A percentile compares a stretch with the other conserved stretches of the same genome.
These are phyloP conservation scores for Blastocystis hominis DNA, from an alignment of 352 stramenopile genomes.

Conservation along the genomic window DNA sequence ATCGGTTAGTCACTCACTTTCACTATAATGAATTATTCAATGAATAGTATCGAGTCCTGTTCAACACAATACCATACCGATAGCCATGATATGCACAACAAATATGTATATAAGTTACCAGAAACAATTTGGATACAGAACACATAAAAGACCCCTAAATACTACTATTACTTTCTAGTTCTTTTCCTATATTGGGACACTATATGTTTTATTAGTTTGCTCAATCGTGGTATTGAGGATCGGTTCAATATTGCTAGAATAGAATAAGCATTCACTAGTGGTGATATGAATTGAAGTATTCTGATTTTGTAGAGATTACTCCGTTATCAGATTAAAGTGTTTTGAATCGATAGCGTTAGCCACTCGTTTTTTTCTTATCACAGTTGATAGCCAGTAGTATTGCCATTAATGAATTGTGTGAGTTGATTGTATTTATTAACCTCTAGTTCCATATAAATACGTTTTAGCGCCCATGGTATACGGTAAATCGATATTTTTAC, in stretches of 20 bases:
- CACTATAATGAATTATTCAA: not conserved
- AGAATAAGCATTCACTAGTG: too few species aligned
- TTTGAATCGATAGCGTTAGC: too few species aligned
- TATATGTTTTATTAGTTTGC: not conserved
- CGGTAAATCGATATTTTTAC: not conserved
- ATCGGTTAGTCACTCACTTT: not conserved
- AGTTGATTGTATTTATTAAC: too few species aligned
- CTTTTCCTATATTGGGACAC: not conserved
- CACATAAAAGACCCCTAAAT: not conserved
- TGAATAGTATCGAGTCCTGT: not conserved
- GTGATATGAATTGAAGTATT: too few species aligned
- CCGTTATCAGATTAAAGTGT: too few species aligned
- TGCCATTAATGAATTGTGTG: too few species aligned
- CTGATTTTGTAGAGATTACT: too few species aligned
- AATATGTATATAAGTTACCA: not conserved
- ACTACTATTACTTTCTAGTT: not conserved
- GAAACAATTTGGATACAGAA: not conserved
- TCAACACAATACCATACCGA: not conserved
- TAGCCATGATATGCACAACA: conserved; percentile 53
- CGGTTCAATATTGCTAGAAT: too few species aligned
- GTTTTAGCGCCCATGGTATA: conserved; percentile 44
- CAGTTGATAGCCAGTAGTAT: too few species aligned
- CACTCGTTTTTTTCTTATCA: too few species aligned
- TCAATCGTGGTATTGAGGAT: too few species aligned
- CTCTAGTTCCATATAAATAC: not conserved